Evolutionary conservation across 2,329 filamentous ascomycete species (phyloP).

Genomic region (Penicillium sp.): DNA sequence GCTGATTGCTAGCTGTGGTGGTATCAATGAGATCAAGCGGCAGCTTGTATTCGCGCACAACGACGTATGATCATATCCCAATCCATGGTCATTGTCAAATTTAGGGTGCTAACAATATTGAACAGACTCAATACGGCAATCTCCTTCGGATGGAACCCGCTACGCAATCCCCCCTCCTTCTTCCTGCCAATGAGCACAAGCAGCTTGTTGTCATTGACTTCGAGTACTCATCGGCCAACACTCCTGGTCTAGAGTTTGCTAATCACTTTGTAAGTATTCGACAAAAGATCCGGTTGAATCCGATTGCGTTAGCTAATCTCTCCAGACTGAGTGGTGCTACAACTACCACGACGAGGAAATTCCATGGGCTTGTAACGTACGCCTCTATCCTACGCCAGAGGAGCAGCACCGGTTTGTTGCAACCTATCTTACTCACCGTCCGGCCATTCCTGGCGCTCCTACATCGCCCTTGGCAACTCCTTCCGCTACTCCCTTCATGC

Average conservation of each 20-base stretch:
- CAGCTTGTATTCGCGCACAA: slow-evolving; percentile 94
- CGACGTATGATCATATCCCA: slow-evolving; percentile 66
- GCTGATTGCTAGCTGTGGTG: slow-evolving; percentile 73
- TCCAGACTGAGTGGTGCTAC: slow-evolving; percentile 87
- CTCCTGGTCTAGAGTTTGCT: slow-evolving; percentile 85
- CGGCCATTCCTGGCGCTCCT: slow-evolving; percentile 49
- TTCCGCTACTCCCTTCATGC: slow-evolving; percentile 48
- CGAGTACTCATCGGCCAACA: slow-evolving; percentile 91
- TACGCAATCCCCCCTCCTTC: slow-evolving; percentile 78
- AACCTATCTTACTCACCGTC: slow-evolving; percentile 82
- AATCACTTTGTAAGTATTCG: slow-evolving; percentile 80
- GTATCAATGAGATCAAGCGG: slow-evolving; percentile 67
- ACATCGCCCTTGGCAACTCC: slow-evolving; percentile 36
- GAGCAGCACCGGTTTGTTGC: slow-evolving; percentile 85
- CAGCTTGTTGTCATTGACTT: slow-evolving; percentile 98
- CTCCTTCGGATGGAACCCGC: slow-evolving; percentile 76
- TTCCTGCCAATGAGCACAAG: slow-evolving; percentile 92
- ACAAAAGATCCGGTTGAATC: background rate
- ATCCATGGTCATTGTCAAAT: background rate
- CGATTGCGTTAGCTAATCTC: slow-evolving; percentile 17
- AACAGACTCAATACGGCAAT: slow-evolving; percentile 95
- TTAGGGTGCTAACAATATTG: slow-evolving; percentile 20
- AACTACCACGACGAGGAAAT: slow-evolving; percentile 80
- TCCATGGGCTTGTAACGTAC: slow-evolving; percentile 69
- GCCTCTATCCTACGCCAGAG: slow-evolving; percentile 73